Percentiles rank a stretch among this genome's conserved stretches.
These are phyloP conservation scores for Linnemannia elongata DNA, from an alignment of 192 early-diverging fungal genomes.

Conservation along the genomic window DNA sequence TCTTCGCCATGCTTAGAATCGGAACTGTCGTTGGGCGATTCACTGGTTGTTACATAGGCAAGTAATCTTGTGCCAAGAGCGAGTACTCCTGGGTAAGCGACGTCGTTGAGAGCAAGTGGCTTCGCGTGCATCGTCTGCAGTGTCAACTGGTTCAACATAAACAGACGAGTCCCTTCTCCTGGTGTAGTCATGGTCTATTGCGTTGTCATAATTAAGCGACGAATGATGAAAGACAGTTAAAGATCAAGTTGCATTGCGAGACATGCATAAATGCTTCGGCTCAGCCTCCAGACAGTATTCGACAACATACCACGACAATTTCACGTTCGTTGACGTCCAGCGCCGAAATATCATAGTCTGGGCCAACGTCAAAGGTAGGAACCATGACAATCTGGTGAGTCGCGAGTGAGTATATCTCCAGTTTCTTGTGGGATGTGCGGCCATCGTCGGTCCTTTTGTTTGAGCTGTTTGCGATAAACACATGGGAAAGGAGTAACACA, in stretches of 20 bases:
- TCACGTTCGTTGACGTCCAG: slow-evolving; percentile 71
- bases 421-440: slow-evolving; percentile 18
- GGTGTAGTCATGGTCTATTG: slow-evolving; percentile 35
- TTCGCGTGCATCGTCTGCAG: slow-evolving; percentile 52
- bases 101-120: slow-evolving; percentile 65
- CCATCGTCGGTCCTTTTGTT: slow-evolving; percentile 21
- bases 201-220: not conserved
- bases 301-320: slow-evolving; percentile 71
- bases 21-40: slow-evolving; percentile 60
- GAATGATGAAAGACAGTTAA: not conserved
- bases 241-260: not conserved
- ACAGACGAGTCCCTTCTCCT: slow-evolving; percentile 56
- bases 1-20: slow-evolving; percentile 68
- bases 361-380: slow-evolving; percentile 60
- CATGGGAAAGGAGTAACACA: not conserved
- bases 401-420: slow-evolving; percentile 72
- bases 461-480: slow-evolving; percentile 3
- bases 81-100: slow-evolving; percentile 66
- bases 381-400: slow-evolving; percentile 63
- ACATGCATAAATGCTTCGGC: not conserved
- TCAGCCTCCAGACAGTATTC: not conserved
- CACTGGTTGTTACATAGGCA: slow-evolving; percentile 75
- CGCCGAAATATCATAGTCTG: slow-evolving; percentile 57
- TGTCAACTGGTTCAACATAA: slow-evolving; percentile 66
- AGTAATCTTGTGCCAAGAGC: slow-evolving; percentile 75